Conservation (phyloP, 768 basidiomycete species). For the Termitomyces bulborhizus region DNA sequence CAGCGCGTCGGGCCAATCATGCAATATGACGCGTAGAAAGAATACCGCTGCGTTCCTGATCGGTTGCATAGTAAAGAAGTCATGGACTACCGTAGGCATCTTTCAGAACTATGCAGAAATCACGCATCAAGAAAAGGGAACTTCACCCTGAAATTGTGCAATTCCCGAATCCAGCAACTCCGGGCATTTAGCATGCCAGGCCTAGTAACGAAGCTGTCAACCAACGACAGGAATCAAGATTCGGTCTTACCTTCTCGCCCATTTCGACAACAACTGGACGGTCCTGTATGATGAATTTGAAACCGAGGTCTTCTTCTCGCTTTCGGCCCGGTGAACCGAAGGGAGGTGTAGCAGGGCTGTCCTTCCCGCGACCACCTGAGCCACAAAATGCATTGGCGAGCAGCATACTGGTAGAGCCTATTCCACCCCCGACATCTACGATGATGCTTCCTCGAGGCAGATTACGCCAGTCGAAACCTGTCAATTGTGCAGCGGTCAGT, state of each 20-base stretch:
- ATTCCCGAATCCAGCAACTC: conserved; percentile 49
- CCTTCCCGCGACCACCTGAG: neutral
- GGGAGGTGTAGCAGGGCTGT: neutral
- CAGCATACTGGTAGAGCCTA: conserved; percentile 43
- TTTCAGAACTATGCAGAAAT: neutral
- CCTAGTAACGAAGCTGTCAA: conserved; percentile 20
- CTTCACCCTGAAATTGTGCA: conserved; percentile 46
- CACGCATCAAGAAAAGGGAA: neutral
- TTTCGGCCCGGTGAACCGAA: conserved; percentile 8
- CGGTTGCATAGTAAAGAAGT: conserved; percentile 70
- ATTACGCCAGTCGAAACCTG: conserved; percentile 55
- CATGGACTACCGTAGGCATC: conserved; percentile 42
- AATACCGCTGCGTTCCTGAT: conserved; percentile 52
- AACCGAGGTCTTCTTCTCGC: conserved; percentile 15
- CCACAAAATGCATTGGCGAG: conserved; percentile 29
- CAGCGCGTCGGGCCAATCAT: conserved; percentile 71
- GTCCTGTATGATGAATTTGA: conserved; percentile 61
- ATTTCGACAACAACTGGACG: conserved; percentile 46
- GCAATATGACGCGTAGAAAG: conserved; percentile 63
- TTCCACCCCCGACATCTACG: conserved; percentile 68
- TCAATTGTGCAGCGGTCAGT: neutral
- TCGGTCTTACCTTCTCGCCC: conserved; percentile 37
- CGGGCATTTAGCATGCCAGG: conserved; percentile 55
- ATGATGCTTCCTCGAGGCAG: conserved; percentile 45
- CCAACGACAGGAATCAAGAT: neutral